These are phyloP conservation scores for Litsea cubeba DNA, from an alignment of 164 flowering plant genomes.

Conservation along the genomic window DNA sequence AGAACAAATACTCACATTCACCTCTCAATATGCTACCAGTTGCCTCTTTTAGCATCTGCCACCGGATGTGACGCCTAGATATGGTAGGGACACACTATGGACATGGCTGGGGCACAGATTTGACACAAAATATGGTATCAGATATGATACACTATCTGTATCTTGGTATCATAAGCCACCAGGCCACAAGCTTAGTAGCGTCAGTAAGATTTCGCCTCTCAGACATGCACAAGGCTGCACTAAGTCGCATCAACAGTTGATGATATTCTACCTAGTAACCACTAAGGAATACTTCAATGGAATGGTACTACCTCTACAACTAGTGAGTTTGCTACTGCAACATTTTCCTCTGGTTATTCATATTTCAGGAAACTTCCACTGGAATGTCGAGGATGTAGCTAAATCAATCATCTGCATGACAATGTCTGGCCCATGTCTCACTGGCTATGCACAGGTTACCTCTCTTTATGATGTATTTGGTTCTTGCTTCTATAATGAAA, in stretches of 20 bases:
- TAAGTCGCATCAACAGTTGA: background rate
- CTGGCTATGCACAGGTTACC: conserved; percentile 89
- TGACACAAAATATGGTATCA: no score
- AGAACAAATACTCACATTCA: no score
- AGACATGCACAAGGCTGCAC: no score
- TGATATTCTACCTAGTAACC: background rate
- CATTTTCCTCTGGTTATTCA: conserved; percentile 1
- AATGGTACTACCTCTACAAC: background rate
- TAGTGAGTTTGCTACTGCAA: background rate
- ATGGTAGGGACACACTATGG: no score
- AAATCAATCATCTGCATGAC: conserved; percentile 85
- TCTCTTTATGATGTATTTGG: conserved; percentile 5
- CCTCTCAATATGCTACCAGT: no score
- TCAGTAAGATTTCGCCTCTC: no score
- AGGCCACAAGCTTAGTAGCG: no score
- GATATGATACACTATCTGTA: no score
- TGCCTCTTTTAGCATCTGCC: no score
- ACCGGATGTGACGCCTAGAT: no score
- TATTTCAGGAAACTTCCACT: conserved; percentile 80
- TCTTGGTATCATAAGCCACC: no score
- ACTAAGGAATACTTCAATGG: background rate
- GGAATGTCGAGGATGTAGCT: conserved; percentile 86
- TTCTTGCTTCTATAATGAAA: background rate
- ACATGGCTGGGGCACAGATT: no score
- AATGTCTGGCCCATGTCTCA: conserved; percentile 92